Evolutionary conservation across 192 early-diverging fungal species (phyloP), one percentile per base, ranked within the genome.

Genomic region (Gryganskiella cystojenkinii): DNA sequence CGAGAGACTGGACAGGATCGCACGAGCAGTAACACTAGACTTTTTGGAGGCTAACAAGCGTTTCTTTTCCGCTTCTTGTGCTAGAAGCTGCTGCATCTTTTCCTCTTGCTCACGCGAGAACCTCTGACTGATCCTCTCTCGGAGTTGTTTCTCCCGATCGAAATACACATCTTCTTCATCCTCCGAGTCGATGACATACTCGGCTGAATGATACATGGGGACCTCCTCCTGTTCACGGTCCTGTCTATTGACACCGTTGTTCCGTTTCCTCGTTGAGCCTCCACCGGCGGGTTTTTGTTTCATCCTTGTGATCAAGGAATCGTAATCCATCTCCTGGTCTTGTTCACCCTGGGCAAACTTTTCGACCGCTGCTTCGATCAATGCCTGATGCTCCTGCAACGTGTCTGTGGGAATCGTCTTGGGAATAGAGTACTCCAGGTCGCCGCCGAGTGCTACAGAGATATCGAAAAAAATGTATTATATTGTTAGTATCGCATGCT

Each of bases 141-240:
- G 49, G 47, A 78, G 11, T 24, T 24, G 27, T 10, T 24, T 53
- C 13, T 87, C 86, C 4, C 43, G 52, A 19, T 70, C 78, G 63
- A 82, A 83, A 52, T 83, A 87, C 3, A 51, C 76, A 1, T 80
- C 82, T 37, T 79, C 82, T 14, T 80, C 80, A n/a, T 84, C 84
- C n/a, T 85, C 86, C 33, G 83, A 85, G 58, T 87, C 86, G 37
- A 83, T 47, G 25, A 87, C 64, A 54, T 79, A 87, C 62, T 83
- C 65, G 22, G 71, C 55, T 13, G 80, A 70, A 28, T 71, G 78
- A 61, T 75, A 81, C 2, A 52, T 66, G 2, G 55, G 67, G 3
- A 30, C 35, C 15, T 65, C 60, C 19, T 71, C 67, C 24, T 20
- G n/a, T 4, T 58, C 51, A 9, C 42, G 64, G 54, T 70, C 67